A percentile compares a stretch with the other conserved stretches of the same genome.
These are phyloP conservation scores for Whalleya microplaca DNA, from an alignment of 2,329 filamentous ascomycete genomes.

Conservation along the genomic window DNA sequence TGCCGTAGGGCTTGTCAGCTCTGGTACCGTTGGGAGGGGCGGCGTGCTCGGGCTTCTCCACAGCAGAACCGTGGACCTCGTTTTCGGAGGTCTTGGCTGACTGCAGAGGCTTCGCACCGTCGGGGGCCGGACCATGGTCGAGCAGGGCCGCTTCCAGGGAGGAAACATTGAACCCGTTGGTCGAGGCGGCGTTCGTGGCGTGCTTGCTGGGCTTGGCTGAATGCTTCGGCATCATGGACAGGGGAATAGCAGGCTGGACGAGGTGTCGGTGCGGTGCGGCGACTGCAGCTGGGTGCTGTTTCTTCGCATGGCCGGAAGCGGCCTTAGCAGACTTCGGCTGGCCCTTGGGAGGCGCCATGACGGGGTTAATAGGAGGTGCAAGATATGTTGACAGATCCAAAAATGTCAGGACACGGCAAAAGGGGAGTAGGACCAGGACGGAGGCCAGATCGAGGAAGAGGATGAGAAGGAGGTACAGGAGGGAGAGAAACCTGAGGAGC, in stretches of 20 bases:
- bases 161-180: conserved; percentile 31
- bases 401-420: not conserved
- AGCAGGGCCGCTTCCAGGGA: conserved; percentile 39
- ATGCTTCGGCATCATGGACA: conserved; percentile 33
- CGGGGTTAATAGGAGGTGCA: conserved; percentile 9
- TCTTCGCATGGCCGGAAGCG: conserved; percentile 31
- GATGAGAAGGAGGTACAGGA: conserved; percentile 3
- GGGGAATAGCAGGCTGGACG: conserved; percentile 38
- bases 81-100: conserved; percentile 27
- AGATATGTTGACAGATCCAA: conserved; percentile 1
- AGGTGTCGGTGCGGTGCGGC: conserved; percentile 26
- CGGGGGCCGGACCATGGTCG: conserved; percentile 21
- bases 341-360: conserved; percentile 36
- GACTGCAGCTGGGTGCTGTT: conserved; percentile 18
- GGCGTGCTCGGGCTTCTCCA: conserved; percentile 31
- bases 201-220: conserved; percentile 21
- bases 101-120: conserved; percentile 15
- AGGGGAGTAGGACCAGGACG: not conserved
- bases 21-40: conserved; percentile 11
- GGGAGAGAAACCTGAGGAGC: not conserved
- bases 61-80: conserved; percentile 29
- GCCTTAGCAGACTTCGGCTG: conserved; percentile 32
- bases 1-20: conserved; percentile 1
- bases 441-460: not conserved
- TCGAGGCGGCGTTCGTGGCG: conserved; percentile 13